These are phyloP conservation scores for Gynandropsis gynandra DNA, from an alignment of 345 rosid genomes.

Conservation along the genomic window DNA sequence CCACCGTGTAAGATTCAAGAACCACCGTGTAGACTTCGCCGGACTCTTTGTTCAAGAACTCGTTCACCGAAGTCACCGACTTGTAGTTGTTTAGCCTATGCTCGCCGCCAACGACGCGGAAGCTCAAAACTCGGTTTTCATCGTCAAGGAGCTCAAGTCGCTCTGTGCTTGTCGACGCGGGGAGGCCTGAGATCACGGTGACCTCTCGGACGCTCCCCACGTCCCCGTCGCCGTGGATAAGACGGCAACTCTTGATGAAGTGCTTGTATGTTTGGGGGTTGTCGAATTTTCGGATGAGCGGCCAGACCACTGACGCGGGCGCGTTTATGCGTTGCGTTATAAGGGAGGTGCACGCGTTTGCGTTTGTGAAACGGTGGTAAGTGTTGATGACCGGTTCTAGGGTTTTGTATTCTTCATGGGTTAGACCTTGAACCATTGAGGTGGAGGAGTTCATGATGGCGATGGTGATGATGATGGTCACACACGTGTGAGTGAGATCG, in stretches of 20 bases:
- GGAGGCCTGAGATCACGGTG: slow-evolving; percentile 66
- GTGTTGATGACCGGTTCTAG: slow-evolving; percentile 46
- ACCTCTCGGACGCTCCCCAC: slow-evolving; percentile 74
- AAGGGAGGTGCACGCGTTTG: slow-evolving; percentile 61
- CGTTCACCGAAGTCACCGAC: slow-evolving; percentile 73
- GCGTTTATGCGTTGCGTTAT: slow-evolving; percentile 70
- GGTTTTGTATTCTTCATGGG: slow-evolving; percentile 38
- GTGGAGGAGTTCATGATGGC: slow-evolving; percentile 14
- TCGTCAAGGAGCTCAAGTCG: slow-evolving; percentile 73
- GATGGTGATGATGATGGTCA: not conserved
- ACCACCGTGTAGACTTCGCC: slow-evolving; percentile 51
- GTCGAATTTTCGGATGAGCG: slow-evolving; percentile 52
- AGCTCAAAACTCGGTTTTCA: slow-evolving; percentile 57
- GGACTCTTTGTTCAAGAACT: slow-evolving; percentile 32
- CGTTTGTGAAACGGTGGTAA: slow-evolving; percentile 46
- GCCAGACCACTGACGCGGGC: slow-evolving; percentile 57
- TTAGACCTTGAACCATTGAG: slow-evolving; percentile 36
- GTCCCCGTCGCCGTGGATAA: slow-evolving; percentile 41
- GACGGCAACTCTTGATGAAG: slow-evolving; percentile 62
- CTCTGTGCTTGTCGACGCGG: slow-evolving; percentile 90
- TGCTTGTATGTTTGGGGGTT: slow-evolving; percentile 78
- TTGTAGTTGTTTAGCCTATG: slow-evolving; percentile 67
- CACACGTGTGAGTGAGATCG: slow-evolving; percentile 2
- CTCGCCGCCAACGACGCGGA: slow-evolving; percentile 76
- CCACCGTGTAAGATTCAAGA: slow-evolving; percentile 71